Base-by-base conservation (phyloP, 306 rosid genomes). In the Corylus avellana region DNA sequence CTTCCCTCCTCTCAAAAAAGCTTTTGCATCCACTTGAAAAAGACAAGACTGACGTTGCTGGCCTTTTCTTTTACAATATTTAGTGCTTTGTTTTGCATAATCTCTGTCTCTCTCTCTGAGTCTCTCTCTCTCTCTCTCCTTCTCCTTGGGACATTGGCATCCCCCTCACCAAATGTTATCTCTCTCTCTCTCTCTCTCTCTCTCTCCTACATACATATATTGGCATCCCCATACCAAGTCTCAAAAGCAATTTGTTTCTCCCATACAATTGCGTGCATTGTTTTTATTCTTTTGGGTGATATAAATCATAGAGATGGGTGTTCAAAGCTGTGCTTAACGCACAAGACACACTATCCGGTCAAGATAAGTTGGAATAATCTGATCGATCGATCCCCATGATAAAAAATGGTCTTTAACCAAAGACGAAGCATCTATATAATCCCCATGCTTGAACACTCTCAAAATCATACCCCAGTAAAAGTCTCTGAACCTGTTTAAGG, bases 231-330 rank as follows among this genome's bases (percentile, higher is more conserved):
- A 83, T 50, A 39, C 44, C 44, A 4, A 39, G 5, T 39, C 44
- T 39, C 67, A 54, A 78, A 66, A 44, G 27, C 64, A 76, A 55
- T 58, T 75, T 75, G 81, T 83, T 71, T 77, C 85, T 64, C 74
- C 87, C 91, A 70, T 76, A 77, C 85, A 72, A 71, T 81, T 80
- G 85, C 83, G 80, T 80, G 81, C 78, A 56, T 76, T 57, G 64
- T 79, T 82, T 42, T 32, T 83, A 37, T 83, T 86, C 77, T 71
- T 69, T 18, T 7, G 48, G 74, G 32, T 20, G 46, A 53, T 63
- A 58, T 59, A 79, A 55, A 64, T 53, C 72, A 79, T 55, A 70
- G 78, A 85, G 37, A 74, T 69, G 73, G 55, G 80, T 77, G 73
- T 59, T 62, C 82, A 77, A 67, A 74, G 74, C 25, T 22, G 25